Percentiles rank a stretch among this genome's conserved stretches.
Evolutionary conservation across 2,329 filamentous ascomycete species (phyloP).

Genomic region (Epichloe sylvatica): DNA sequence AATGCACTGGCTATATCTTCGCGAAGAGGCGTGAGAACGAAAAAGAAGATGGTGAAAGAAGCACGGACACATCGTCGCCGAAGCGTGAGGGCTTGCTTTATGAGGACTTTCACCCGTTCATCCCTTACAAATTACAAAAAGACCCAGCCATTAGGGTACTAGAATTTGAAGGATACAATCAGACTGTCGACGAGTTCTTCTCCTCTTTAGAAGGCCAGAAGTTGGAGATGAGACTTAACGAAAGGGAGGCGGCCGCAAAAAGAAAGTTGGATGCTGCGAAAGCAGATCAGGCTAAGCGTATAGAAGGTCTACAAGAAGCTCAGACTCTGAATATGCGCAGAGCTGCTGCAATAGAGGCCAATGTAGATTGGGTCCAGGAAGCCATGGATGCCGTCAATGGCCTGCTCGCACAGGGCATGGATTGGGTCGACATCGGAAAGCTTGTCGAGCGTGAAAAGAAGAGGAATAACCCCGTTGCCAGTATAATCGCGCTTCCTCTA

Average conservation of each 20-base stretch:
- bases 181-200: slow-evolving; percentile 91
- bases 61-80: slow-evolving; percentile 20
- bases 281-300: slow-evolving; percentile 68
- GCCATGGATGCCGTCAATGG: slow-evolving; percentile 86
- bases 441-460: slow-evolving; percentile 79
- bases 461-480: slow-evolving; percentile 69
- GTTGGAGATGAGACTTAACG: slow-evolving; percentile 66
- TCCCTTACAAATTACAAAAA: slow-evolving; percentile 63
- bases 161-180: slow-evolving; percentile 75
- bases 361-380: slow-evolving; percentile 81
- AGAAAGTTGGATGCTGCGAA: slow-evolving; percentile 75
- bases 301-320: slow-evolving; percentile 68
- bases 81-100: slow-evolving; percentile 50
- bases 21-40: slow-evolving; percentile 42
- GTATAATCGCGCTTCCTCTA: slow-evolving; percentile 72
- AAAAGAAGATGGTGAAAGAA: slow-evolving; percentile 6
- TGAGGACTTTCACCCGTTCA: slow-evolving; percentile 90
- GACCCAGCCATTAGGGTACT: slow-evolving; percentile 54
- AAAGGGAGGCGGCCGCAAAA: slow-evolving; percentile 69
- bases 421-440: slow-evolving; percentile 84
- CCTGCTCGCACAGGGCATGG: slow-evolving; percentile 86
- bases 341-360: slow-evolving; percentile 79
- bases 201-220: slow-evolving; percentile 92
- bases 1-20: slow-evolving; percentile 74
- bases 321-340: slow-evolving; percentile 78